Evolutionary conservation across 1,284 basidiomycete genomes (phyloP).

Genomic region (Quambalaria eucalypti): DNA sequence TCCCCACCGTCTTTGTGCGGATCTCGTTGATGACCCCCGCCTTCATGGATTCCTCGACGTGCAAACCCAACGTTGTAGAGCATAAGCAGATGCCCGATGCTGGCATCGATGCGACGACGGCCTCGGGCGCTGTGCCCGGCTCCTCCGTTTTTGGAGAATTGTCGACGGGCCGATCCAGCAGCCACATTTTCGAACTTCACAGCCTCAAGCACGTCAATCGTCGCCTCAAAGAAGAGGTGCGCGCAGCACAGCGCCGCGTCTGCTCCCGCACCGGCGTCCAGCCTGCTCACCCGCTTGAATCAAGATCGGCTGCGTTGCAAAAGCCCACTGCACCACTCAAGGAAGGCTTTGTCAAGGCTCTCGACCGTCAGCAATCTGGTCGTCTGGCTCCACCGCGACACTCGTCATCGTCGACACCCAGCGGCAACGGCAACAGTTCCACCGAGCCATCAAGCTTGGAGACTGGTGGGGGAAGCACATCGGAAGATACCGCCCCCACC

Average conservation of each 20-base stretch:
- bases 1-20: constrained; percentile 32
- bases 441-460: too few species aligned
- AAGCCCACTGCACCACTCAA: neutral
- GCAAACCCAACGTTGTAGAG: constrained; percentile 20
- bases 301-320: too few species aligned
- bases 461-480: neutral
- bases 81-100: constrained; percentile 21
- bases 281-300: neutral
- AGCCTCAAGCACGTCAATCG: constrained; percentile 40
- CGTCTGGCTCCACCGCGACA: too few species aligned
- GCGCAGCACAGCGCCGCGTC: constrained; percentile 10
- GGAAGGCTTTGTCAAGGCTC: constrained; percentile 1
- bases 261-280: neutral
- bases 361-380: neutral
- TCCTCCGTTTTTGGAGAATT: constrained; percentile 35
- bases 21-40: constrained; percentile 5
- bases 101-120: constrained; percentile 14
- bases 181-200: constrained; percentile 41
- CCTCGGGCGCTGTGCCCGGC: neutral
- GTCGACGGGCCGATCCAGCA: constrained; percentile 26
- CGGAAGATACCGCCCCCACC: neutral
- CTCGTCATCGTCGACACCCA: neutral
- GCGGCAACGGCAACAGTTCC: neutral
- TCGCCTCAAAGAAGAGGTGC: constrained; percentile 33
- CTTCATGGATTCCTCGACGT: constrained; percentile 20